phyloP scores from a whole-genome alignment of 257 asterid species.

The Ilex asprella region DNA sequence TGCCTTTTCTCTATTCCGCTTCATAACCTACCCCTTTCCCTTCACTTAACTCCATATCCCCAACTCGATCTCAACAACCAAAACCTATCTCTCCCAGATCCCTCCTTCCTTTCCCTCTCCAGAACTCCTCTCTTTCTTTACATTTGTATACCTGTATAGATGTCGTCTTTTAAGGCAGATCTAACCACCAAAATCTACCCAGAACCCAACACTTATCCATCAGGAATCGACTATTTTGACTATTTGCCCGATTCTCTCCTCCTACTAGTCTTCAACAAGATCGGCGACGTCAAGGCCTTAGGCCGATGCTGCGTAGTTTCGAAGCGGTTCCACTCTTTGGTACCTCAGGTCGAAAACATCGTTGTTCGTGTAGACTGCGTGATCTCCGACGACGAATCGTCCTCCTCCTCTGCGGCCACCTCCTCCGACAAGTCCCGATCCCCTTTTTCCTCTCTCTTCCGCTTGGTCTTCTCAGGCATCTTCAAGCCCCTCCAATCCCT shows the following conservation, averaged over 20 bases:
- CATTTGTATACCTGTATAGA: not conserved
- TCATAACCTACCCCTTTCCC: too few species aligned
- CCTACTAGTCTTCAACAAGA: conserved; percentile 68
- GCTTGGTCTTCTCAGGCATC: conserved; percentile 46
- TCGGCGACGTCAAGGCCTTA: conserved; percentile 83
- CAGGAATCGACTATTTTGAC: conserved; percentile 59
- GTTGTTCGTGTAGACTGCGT: conserved; percentile 94
- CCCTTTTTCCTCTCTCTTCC: conserved; percentile 56
- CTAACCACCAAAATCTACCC: conserved; percentile 39
- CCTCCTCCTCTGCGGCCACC: conserved; percentile 1
- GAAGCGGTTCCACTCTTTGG: conserved; percentile 58
- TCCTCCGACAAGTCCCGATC: conserved; percentile 52
- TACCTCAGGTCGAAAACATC: conserved; percentile 78
- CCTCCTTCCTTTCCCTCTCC: too few species aligned
- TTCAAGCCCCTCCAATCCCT: conserved; percentile 69
- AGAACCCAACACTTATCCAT: conserved; percentile 20
- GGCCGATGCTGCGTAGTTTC: conserved; percentile 87
- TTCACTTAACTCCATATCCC: too few species aligned
- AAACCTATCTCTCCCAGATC: too few species aligned
- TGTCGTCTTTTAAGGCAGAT: conserved; percentile 50
- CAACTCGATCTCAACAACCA: too few species aligned
- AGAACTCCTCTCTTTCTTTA: too few species aligned
- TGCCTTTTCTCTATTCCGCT: too few species aligned
- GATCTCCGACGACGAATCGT: conserved; percentile 65
- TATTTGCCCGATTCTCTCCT: conserved; percentile 60